These are phyloP conservation scores for Myrica gale DNA, from an alignment of 306 rosid genomes.

Conservation along the genomic window DNA sequence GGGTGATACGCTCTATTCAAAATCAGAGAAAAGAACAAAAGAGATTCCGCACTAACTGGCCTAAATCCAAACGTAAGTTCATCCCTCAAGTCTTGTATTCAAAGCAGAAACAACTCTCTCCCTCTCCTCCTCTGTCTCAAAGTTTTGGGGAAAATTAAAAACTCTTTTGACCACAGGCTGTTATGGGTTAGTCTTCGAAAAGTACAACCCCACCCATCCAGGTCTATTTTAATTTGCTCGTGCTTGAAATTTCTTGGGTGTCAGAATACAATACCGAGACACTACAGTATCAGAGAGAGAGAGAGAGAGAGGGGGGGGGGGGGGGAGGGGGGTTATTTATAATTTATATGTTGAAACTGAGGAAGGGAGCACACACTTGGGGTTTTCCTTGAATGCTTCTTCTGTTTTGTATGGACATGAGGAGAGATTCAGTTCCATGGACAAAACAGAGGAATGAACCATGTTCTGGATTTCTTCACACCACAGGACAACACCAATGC, in stretches of 20 bases:
- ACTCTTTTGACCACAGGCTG: conserved; percentile 24
- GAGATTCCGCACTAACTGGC: not conserved
- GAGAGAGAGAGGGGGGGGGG: conserved; percentile 19
- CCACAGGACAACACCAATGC: conserved; percentile 74
- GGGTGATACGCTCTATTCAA: conserved; percentile 1
- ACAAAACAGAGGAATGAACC: conserved; percentile 54
- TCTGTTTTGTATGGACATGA: conserved; percentile 70
- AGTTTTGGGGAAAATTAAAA: conserved; percentile 1
- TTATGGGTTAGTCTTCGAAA: conserved; percentile 29
- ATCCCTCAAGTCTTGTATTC: not conserved
- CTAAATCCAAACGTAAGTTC: not conserved
- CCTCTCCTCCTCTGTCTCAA: not conserved
- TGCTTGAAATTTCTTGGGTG: conserved; percentile 43
- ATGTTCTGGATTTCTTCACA: conserved; percentile 36
- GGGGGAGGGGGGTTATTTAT: conserved; percentile 34
- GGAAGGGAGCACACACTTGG: conserved; percentile 35
- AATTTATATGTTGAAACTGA: conserved; percentile 55
- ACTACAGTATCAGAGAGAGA: conserved; percentile 20
- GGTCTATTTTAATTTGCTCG: conserved; percentile 42
- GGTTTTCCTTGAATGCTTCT: conserved; percentile 38
- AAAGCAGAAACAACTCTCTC: not conserved
- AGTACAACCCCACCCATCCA: conserved; percentile 45
- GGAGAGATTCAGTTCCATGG: conserved; percentile 47
- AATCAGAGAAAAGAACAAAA: conserved; percentile 8
- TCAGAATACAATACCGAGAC: conserved; percentile 44